Evolutionary conservation across 2,329 filamentous ascomycete species (phyloP), one percentile per base, ranked within the genome.

Genomic region (Trichophyton equinum): DNA sequence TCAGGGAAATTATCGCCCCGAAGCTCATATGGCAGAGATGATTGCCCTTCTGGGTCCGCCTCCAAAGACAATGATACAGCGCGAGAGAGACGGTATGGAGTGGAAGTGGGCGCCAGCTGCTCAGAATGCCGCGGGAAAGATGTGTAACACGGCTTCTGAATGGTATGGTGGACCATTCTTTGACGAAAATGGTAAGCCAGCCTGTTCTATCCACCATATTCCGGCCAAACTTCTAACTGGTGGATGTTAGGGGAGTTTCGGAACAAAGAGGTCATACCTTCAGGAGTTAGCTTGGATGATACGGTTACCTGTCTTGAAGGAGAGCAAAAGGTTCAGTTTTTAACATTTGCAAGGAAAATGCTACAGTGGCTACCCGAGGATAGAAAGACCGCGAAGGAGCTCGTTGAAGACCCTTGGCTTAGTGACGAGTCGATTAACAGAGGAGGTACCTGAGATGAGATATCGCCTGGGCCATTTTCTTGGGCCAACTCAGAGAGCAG

Each of bases 21-120:
- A 72, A 15, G 69, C 73, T 0, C 76, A 78, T 66, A 72, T 80
- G 42, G 76, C 78, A 1, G 75, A 79, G 62, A 75, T 79, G 0
- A 72, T 78, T 8, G 71, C 66, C 0, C 57, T 79, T 0, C 69
- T 80, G 9, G 78, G 77, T 0, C 69, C 68, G 13, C 76, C 77
- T 20, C 76, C 77, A 3, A 62, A 68, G 3, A 65, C 66, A 6
- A 64, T 78, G 4, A 67, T 77, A 55, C n/a, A 65, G 1, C 65
- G 64, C n/a, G 73, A 73, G 6, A 67, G 66, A 33, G 7, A 71
- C 7, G 49, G 64, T 4, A 61, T 63, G 9, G 70, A 71, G 40
- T 20, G 30, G 53, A 62, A 60, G n/a, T 64, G 62, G 62, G 22
- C 49, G 3, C 22, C 33, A 2, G 2, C 61, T 46, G 27, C 44